Conservation (phyloP, 352 stramenopile species). For the Phytopythium helicoides region DNA sequence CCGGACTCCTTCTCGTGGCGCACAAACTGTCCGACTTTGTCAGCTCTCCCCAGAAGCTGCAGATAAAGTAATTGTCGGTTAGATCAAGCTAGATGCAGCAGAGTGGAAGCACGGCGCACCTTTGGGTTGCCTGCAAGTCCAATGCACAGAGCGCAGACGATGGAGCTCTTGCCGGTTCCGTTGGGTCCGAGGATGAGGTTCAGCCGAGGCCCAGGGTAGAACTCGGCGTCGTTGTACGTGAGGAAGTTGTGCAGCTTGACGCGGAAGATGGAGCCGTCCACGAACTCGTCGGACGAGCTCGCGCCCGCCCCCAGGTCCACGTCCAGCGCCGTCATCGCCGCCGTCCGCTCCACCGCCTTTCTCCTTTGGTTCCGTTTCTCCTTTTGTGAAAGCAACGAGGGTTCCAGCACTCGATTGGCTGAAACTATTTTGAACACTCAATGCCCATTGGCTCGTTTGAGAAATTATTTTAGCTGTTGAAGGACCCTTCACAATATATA, state of each 20-base stretch:
- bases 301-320: constrained; percentile 16
- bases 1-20: constrained; percentile 82
- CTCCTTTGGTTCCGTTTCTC: no score
- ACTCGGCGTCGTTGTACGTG: constrained; percentile 90
- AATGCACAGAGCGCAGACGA: constrained; percentile 97
- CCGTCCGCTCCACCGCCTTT: background rate
- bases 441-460: no score
- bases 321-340: constrained; percentile 13
- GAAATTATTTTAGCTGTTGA: no score
- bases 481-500: no score
- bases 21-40: constrained; percentile 92
- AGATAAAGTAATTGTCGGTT: background rate
- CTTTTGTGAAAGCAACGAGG: no score
- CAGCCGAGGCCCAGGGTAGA: constrained; percentile 90
- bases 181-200: constrained; percentile 99
- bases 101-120: constrained; percentile 27
- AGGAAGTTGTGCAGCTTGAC: constrained; percentile 95
- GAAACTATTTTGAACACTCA: no score
- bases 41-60: constrained; percentile 92
- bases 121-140: constrained; percentile 94
- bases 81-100: constrained; percentile 1
- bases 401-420: no score
- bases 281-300: constrained; percentile 61
- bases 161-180: constrained; percentile 92
- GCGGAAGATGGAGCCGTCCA: constrained; percentile 88